Evolutionary conservation across 2,329 filamentous ascomycete species (phyloP), one percentile per base, ranked within the genome.

Genomic region (Biscogniauxia mediterranea): DNA sequence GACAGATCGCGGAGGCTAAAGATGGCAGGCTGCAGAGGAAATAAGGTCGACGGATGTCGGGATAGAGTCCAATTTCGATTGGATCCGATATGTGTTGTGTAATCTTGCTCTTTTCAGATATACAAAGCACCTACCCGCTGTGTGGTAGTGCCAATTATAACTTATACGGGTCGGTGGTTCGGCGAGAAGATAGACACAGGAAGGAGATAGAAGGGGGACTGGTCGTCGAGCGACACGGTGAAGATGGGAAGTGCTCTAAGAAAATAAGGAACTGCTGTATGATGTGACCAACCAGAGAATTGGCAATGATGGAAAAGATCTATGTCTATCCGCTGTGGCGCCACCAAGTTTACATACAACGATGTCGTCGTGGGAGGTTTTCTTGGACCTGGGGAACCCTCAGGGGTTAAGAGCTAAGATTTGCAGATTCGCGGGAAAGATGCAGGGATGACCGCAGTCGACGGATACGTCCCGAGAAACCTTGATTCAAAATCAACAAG

Each of bases 71-170:
- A 53, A 59, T 64, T 59, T 62, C 69, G 65, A 71, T 73, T 71
- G 69, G 71, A 57, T 63, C 58, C 52, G 57, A 57, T 58, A 55
- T 57, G 63, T 55, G 63, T 56, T 68, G 64, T 71, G 64, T 61
- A 56, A 70, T 70, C 58, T 63, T 55, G 57, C 52, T 59, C 64
- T 51, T 67, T 57, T 65, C 57, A 69, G 62, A 67, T 66, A 66
- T 61, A 68, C 64, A 66, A 66, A 65, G 66, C 57, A 67, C 61
- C 63, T 69, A 69, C 64, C 68, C 67, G 65, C 64, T 53, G 58
- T 64, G 66, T 59, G 66, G 66, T 66, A 57, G 61, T 64, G 66
- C 59, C 32, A 64, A 62, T 56, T 52, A 54, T 64, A 52, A 62
- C 52, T 46, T 66, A 61, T 63, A 64, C 62, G 64, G 46, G 58